These are phyloP conservation scores for Senna tora DNA, from an alignment of 306 rosid species.

Conservation along the genomic window DNA sequence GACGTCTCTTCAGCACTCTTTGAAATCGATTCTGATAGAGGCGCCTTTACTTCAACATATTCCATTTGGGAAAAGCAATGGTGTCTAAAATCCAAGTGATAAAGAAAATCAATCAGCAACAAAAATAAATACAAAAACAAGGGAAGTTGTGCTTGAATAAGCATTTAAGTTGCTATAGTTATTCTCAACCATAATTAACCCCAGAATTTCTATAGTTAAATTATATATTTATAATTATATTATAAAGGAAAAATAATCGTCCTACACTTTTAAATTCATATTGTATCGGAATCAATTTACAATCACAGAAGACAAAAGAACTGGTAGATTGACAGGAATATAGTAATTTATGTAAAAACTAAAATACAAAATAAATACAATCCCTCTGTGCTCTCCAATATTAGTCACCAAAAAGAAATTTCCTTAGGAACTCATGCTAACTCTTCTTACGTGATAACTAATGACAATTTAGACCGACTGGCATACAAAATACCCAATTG, in stretches of 20 bases:
- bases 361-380: constrained; percentile 2
- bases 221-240: not conserved
- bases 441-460: no score
- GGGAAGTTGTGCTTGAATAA: not conserved
- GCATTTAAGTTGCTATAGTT: not conserved
- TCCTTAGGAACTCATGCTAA: no score
- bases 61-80: constrained; percentile 54
- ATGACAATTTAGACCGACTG: no score
- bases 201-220: constrained; percentile 7
- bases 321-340: not conserved
- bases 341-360: constrained; percentile 8
- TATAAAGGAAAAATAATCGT: not conserved
- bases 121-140: constrained; percentile 1
- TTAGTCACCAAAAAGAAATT: no score
- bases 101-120: constrained; percentile 24
- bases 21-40: constrained; percentile 40
- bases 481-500: no score
- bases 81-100: constrained; percentile 35
- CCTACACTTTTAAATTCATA: constrained; percentile 1
- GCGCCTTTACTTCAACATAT: constrained; percentile 43
- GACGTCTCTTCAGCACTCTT: constrained; percentile 28
- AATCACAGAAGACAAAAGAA: constrained; percentile 5
- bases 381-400: not conserved
- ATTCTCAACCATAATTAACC: constrained; percentile 2
- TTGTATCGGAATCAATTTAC: constrained; percentile 19